Conservation (phyloP, 163 green algal genomes). For the Chlamydomonas reinhardtii region DNA sequence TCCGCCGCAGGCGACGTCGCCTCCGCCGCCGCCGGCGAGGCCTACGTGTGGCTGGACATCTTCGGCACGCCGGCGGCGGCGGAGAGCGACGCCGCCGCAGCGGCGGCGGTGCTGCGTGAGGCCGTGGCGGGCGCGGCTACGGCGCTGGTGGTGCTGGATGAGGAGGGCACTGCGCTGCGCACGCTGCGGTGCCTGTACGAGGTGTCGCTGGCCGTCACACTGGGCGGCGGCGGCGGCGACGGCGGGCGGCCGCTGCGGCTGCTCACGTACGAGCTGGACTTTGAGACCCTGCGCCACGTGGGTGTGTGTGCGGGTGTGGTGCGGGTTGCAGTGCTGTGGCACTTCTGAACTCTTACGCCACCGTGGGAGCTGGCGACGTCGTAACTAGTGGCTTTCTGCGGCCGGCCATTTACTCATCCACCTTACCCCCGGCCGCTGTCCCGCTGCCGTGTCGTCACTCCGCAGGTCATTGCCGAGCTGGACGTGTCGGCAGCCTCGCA, state of each 20-base stretch:
- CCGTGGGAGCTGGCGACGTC: too few species aligned
- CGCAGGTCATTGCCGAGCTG: constrained; percentile 7
- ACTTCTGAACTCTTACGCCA: too few species aligned
- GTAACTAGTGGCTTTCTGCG: too few species aligned
- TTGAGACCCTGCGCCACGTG: constrained; percentile 10
- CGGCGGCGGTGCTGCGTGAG: background rate
- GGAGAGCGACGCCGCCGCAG: background rate
- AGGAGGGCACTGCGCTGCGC: background rate
- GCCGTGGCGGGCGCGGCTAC: constrained; percentile 3
- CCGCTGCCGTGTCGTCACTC: background rate
- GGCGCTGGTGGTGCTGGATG: constrained; percentile 25
- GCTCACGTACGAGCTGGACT: constrained; percentile 29
- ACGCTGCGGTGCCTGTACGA: constrained; percentile 13
- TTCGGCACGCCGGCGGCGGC: background rate
- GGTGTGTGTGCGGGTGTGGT: too few species aligned
- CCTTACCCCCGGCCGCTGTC: background rate
- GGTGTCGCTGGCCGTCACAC: constrained; percentile 8
- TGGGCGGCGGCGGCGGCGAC: background rate
- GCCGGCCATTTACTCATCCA: too few species aligned
- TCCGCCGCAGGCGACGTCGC: background rate
- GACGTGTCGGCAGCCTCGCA: background rate
- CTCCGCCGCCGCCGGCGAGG: background rate
- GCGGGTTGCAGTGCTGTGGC: too few species aligned
- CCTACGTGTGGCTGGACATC: constrained; percentile 20
- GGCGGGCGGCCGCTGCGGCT: background rate